Conservation (phyloP, 805 yeast species). For the Starmerella asiatica region DNA sequence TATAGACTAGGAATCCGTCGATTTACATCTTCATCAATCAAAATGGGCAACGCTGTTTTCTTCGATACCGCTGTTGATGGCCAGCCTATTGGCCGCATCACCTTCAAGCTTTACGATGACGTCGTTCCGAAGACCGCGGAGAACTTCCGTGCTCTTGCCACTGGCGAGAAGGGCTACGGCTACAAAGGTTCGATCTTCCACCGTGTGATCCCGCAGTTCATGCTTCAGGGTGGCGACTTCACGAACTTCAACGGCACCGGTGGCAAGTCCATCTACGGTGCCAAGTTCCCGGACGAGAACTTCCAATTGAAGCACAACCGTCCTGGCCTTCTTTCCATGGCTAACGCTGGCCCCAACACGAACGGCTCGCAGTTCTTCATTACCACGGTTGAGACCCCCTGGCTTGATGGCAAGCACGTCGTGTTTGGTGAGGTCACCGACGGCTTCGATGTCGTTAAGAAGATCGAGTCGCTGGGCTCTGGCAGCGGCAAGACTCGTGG, state of each 20-base stretch:
- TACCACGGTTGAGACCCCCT: conserved; percentile 75
- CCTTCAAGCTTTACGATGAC: conserved; percentile 78
- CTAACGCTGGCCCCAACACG: conserved; percentile 96
- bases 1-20: conserved; percentile 15
- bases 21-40: conserved; percentile 19
- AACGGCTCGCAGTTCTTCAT: conserved; percentile 96
- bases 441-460: conserved; percentile 75
- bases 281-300: conserved; percentile 68
- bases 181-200: conserved; percentile 81
- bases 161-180: conserved; percentile 92
- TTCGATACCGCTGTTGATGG: conserved; percentile 75
- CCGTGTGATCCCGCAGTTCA: conserved; percentile 92
- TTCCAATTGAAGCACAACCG: conserved; percentile 53
- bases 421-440: conserved; percentile 87
- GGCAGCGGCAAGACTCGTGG: conserved; percentile 52
- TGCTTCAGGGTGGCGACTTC: conserved; percentile 93
- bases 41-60: conserved; percentile 41
- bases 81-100: conserved; percentile 65
- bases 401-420: conserved; percentile 90
- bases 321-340: conserved; percentile 85
- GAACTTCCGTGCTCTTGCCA: conserved; percentile 87
- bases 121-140: conserved; percentile 91
- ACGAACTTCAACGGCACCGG: conserved; percentile 83
- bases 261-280: conserved; percentile 75
- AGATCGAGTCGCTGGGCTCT: conserved; percentile 66